These are phyloP conservation scores for Pinus albicaulis DNA, from an alignment of 75 land plant species.

Conservation along the genomic window DNA sequence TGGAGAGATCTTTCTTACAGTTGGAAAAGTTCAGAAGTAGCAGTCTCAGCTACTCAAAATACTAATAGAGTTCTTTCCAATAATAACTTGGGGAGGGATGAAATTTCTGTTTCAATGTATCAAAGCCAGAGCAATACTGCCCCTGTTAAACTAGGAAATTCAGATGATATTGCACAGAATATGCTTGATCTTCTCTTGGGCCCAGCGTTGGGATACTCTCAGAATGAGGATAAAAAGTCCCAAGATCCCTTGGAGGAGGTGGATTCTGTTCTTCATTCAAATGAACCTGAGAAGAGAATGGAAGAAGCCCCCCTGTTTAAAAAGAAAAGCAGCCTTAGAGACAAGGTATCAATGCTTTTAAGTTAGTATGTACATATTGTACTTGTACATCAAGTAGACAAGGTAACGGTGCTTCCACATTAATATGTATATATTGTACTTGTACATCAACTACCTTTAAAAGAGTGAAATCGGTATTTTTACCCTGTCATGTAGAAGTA, in stretches of 20 bases:
- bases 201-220: neutral
- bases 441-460: too few species aligned
- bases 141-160: neutral
- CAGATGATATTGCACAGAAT: conserved; percentile 9
- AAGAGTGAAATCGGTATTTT: too few species aligned
- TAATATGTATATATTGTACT: neutral
- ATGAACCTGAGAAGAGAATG: neutral
- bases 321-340: conserved; percentile 5
- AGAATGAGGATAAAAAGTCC: conserved; percentile 5
- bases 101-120: neutral
- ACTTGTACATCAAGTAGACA: neutral
- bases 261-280: neutral
- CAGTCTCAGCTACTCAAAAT: neutral
- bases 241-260: neutral
- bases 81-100: neutral
- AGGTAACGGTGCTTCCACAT: conserved; percentile 1
- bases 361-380: neutral
- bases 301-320: conserved; percentile 6
- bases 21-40: neutral
- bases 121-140: neutral
- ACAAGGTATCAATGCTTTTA: conserved; percentile 6
- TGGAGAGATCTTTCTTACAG: conserved; percentile 7
- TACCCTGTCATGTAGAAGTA: too few species aligned
- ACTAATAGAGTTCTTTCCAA: neutral
- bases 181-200: conserved; percentile 8